Conservation (phyloP, 129 eudicot species). For the carrot (Daucus carota) region DNA sequence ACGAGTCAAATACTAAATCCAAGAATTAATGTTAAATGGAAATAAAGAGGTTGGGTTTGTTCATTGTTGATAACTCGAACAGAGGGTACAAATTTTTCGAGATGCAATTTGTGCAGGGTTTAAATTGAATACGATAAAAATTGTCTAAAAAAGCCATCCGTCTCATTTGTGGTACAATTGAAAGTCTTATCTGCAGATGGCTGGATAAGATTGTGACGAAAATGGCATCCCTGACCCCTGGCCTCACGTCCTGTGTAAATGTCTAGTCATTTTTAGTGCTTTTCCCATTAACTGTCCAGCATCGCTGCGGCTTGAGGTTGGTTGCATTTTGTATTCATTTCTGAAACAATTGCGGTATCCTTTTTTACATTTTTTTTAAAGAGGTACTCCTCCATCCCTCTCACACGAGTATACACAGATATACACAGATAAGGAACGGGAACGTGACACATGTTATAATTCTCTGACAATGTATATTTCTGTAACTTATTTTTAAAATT, state of each 20-base stretch:
- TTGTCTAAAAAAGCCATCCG: neutral
- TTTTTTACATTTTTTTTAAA: too few relatives aligned
- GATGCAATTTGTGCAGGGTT: neutral
- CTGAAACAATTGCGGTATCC: too few relatives aligned
- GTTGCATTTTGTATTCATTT: too few relatives aligned
- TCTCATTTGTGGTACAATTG: neutral
- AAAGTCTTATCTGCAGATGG: neutral
- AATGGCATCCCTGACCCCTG: conserved; percentile 4
- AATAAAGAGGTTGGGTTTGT: neutral
- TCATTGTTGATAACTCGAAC: neutral
- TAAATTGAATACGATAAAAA: neutral
- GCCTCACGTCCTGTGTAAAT: neutral
- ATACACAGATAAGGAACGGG: too few relatives aligned
- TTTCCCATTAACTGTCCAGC: neutral
- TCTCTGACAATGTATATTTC: too few relatives aligned
- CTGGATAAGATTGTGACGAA: neutral
- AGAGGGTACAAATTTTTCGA: too few relatives aligned
- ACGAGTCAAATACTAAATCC: too few relatives aligned
- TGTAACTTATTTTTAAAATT: too few relatives aligned
- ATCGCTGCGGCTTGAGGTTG: neutral
- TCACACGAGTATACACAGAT: too few relatives aligned
- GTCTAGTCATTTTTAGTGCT: conserved; percentile 2
- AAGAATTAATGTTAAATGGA: too few relatives aligned
- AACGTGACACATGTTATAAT: too few relatives aligned
- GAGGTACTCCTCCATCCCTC: too few relatives aligned